A percentile compares a stretch with the other conserved stretches of the same genome.
These are phyloP conservation scores for Synchytrium microbalum DNA, from an alignment of 371 early-diverging fungal species.

Conservation along the genomic window DNA sequence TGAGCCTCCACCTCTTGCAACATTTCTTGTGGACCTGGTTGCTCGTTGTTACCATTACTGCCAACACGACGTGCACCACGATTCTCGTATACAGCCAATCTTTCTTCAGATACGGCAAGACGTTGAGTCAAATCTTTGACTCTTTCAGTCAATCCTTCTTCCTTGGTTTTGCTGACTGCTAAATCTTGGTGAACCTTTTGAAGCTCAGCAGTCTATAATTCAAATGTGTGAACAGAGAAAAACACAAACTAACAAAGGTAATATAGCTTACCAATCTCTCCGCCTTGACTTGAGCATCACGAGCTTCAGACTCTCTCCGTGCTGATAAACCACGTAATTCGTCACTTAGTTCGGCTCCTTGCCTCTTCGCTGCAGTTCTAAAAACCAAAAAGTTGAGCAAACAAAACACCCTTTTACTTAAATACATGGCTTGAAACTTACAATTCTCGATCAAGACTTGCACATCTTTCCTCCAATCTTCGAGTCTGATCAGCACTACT, in stretches of 20 bases:
- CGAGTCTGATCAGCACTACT: constrained; percentile 17
- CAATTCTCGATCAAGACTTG: constrained; percentile 12
- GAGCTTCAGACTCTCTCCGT: too few species aligned
- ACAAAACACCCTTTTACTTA: too few species aligned
- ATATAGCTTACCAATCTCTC: constrained; percentile 14
- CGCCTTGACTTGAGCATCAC: too few species aligned
- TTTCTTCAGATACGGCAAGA: constrained; percentile 18
- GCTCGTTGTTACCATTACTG: neutral
- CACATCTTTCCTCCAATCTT: constrained; percentile 21
- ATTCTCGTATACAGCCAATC: constrained; percentile 18
- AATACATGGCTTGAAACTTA: neutral
- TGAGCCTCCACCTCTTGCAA: constrained; percentile 21
- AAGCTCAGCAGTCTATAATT: constrained; percentile 20
- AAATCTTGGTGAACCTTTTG: constrained; percentile 24
- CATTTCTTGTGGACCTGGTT: constrained; percentile 11
- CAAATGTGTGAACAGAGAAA: constrained; percentile 13
- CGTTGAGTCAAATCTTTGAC: constrained; percentile 19
- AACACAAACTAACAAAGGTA: constrained; percentile 6
- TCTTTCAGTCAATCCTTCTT: constrained; percentile 16
- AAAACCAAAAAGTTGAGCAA: too few species aligned
- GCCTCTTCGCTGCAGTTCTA: too few species aligned
- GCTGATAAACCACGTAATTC: too few species aligned
- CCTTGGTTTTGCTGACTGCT: constrained; percentile 14
- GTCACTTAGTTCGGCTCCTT: too few species aligned
- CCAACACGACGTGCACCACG: constrained; percentile 4